Percentiles rank a stretch among this genome's conserved stretches.
phyloP scores from a whole-genome alignment of 2,329 filamentous ascomycete species.

The Aspergillus sclerotialis region DNA sequence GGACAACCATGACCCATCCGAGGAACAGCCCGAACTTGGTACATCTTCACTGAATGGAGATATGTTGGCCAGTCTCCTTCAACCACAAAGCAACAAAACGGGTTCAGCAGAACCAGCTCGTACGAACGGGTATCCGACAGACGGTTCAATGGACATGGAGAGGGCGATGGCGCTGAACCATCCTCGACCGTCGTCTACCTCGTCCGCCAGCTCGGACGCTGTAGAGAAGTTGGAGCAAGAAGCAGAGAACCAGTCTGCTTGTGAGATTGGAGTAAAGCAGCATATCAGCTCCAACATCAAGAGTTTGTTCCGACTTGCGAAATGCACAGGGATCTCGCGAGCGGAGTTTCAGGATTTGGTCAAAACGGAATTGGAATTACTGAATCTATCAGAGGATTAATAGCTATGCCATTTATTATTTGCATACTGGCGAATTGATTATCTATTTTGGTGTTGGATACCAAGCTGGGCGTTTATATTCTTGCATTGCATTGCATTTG shows the following conservation, averaged over 20 bases:
- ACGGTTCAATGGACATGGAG: slow-evolving; percentile 13
- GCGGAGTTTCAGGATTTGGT: slow-evolving; percentile 55
- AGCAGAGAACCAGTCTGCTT: slow-evolving; percentile 46
- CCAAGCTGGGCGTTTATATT: too few relatives aligned
- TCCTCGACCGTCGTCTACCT: slow-evolving; percentile 37
- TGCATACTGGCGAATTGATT: neutral
- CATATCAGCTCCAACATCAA: slow-evolving; percentile 59
- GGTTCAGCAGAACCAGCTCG: slow-evolving; percentile 14
- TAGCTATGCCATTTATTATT: slow-evolving; percentile 6
- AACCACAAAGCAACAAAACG: slow-evolving; percentile 28
- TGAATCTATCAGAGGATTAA: slow-evolving; percentile 50
- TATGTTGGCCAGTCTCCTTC: slow-evolving; percentile 35
- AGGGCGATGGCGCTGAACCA: slow-evolving; percentile 29
- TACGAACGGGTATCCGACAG: slow-evolving; percentile 15
- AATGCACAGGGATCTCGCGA: slow-evolving; percentile 50
- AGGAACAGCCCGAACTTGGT: slow-evolving; percentile 41
- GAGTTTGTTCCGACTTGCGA: slow-evolving; percentile 55
- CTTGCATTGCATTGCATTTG: neutral
- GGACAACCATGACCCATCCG: slow-evolving; percentile 56
- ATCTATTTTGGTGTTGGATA: neutral
- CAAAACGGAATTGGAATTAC: slow-evolving; percentile 51
- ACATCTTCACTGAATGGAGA: slow-evolving; percentile 51
- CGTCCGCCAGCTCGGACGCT: slow-evolving; percentile 39
- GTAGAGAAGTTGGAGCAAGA: slow-evolving; percentile 50
- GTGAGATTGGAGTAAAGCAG: slow-evolving; percentile 55